phyloP scores from a whole-genome alignment of 331 rosid genomes.

The Dryas integrifolia region DNA sequence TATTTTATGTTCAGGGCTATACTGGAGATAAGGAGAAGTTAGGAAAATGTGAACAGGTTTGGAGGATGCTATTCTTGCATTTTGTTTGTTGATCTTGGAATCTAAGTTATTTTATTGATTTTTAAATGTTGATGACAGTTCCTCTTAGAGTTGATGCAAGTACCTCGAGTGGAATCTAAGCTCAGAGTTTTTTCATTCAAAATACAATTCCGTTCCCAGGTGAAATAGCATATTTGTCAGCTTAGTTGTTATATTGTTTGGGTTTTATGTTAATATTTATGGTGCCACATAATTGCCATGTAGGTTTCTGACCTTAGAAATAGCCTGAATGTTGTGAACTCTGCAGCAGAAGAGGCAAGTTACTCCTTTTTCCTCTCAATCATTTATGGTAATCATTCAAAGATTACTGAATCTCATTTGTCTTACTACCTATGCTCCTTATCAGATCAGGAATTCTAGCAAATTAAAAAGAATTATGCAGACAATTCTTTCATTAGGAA shows the following conservation, averaged over 20 bases:
- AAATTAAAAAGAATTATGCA: slow-evolving; percentile 95
- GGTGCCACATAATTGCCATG: slow-evolving; percentile 19
- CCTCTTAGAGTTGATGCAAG: slow-evolving; percentile 82
- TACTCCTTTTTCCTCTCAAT: slow-evolving; percentile 24
- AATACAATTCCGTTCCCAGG: slow-evolving; percentile 86
- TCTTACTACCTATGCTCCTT: slow-evolving; percentile 17
- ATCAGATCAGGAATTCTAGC: slow-evolving; percentile 72
- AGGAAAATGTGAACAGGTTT: slow-evolving; percentile 96
- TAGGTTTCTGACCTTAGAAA: slow-evolving; percentile 82
- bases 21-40: slow-evolving; percentile 80
- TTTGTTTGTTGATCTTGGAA: neutral
- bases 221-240: slow-evolving; percentile 27
- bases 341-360: slow-evolving; percentile 80
- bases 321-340: slow-evolving; percentile 61
- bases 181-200: slow-evolving; percentile 85
- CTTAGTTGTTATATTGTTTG: slow-evolving; percentile 3
- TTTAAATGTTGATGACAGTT: slow-evolving; percentile 51
- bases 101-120: neutral
- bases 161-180: slow-evolving; percentile 86
- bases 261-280: neutral
- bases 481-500: slow-evolving; percentile 89
- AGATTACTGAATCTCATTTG: slow-evolving; percentile 2
- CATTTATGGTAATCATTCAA: neutral
- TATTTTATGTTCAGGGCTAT: slow-evolving; percentile 56
- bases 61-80: neutral